Evolutionary conservation across 306 rosid genomes (phyloP).

Genomic region (Sechiopsis laciniata): DNA sequence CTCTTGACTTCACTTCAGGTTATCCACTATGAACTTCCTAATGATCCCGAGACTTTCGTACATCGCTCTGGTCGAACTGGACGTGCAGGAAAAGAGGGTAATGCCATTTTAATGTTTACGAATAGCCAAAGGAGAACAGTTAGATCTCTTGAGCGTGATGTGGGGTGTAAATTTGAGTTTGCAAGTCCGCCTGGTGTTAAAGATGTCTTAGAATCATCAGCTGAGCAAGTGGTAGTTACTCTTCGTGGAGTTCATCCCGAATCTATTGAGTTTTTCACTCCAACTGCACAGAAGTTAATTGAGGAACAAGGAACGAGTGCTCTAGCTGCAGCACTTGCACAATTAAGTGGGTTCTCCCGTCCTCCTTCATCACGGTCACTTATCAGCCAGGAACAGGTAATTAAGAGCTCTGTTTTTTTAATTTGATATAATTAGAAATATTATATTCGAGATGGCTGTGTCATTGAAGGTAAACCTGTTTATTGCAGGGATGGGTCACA

Average conservation of each 20-base stretch:
- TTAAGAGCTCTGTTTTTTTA: constrained; percentile 7
- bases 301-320: constrained; percentile 79
- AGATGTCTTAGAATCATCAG: constrained; percentile 78
- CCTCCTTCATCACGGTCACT: constrained; percentile 95
- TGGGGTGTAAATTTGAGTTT: constrained; percentile 85
- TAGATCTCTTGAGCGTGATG: constrained; percentile 94
- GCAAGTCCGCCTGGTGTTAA: constrained; percentile 60
- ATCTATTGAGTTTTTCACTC: constrained; percentile 69
- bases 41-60: constrained; percentile 97
- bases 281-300: constrained; percentile 74
- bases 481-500: constrained; percentile 86
- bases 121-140: constrained; percentile 92
- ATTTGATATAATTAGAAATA: background rate
- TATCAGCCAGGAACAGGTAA: constrained; percentile 80
- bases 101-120: constrained; percentile 79
- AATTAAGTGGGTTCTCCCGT: constrained; percentile 79
- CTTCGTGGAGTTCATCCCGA: constrained; percentile 84
- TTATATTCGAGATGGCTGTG: constrained; percentile 13
- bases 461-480: constrained; percentile 24
- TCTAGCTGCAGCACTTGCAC: constrained; percentile 97
- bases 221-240: constrained; percentile 75
- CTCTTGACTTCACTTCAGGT: constrained; percentile 40
- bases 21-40: constrained; percentile 98
- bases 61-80: constrained; percentile 99
- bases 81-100: constrained; percentile 91